Conservation (phyloP, 148 eudicot species). For the Bassia scoparia region DNA sequence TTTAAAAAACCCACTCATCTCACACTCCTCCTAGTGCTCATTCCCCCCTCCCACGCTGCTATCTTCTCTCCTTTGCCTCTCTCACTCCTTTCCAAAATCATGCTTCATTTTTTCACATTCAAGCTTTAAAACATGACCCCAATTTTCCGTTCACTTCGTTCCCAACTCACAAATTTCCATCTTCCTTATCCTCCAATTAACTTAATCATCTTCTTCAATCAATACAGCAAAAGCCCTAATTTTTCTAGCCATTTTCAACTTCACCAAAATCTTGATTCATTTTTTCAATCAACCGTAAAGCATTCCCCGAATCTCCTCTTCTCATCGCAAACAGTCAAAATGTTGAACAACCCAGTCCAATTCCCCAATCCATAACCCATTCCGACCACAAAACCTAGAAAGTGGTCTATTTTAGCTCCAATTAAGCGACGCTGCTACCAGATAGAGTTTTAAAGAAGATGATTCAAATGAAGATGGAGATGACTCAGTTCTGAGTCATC, state of each 20-base stretch:
- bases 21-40: too few relatives aligned
- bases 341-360: slow-evolving; percentile 9
- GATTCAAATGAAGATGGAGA: slow-evolving; percentile 20
- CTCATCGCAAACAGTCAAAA: neutral
- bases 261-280: slow-evolving; percentile 17
- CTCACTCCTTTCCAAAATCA: too few relatives aligned
- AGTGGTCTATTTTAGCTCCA: slow-evolving; percentile 30
- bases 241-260: slow-evolving; percentile 32
- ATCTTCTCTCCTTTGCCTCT: too few relatives aligned
- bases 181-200: slow-evolving; percentile 10
- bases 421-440: slow-evolving; percentile 13
- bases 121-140: slow-evolving; percentile 51
- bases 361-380: slow-evolving; percentile 2
- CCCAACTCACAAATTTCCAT: slow-evolving; percentile 15
- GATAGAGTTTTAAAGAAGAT: too few relatives aligned
- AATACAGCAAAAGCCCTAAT: slow-evolving; percentile 22
- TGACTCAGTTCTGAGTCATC: neutral
- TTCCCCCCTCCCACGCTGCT: too few relatives aligned
- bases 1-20: too few relatives aligned
- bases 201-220: neutral
- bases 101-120: slow-evolving; percentile 33
- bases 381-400: slow-evolving; percentile 17
- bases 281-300: slow-evolving; percentile 19
- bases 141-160: slow-evolving; percentile 36
- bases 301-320: slow-evolving; percentile 25